phyloP scores from a whole-genome alignment of 1,284 basidiomycete genomes.

The Meira nashicola region DNA sequence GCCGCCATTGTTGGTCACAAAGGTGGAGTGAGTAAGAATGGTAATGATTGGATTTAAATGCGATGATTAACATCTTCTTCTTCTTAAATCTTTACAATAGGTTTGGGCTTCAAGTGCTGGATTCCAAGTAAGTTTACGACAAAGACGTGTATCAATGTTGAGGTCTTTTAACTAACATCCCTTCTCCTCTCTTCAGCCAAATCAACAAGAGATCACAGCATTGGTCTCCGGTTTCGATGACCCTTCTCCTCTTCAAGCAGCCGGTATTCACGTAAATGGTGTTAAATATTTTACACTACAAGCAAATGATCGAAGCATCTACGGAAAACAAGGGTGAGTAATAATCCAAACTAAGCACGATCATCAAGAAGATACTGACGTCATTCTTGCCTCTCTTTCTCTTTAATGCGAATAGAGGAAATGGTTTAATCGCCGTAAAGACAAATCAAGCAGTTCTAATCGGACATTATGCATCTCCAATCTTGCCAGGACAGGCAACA shows the following conservation, averaged over 20 bases:
- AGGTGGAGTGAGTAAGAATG: conserved; percentile 60
- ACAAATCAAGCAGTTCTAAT: conserved; percentile 84
- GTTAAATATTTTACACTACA: conserved; percentile 75
- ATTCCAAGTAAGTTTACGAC: conserved; percentile 62
- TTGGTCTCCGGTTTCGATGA: conserved; percentile 62
- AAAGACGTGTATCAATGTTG: not conserved
- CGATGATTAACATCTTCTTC: no score
- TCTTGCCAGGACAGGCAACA: conserved; percentile 66
- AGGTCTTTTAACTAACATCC: not conserved
- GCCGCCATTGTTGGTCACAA: conserved; percentile 80
- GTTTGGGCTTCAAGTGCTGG: conserved; percentile 74
- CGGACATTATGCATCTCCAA: conserved; percentile 68
- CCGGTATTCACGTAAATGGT: conserved; percentile 67
- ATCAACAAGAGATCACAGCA: conserved; percentile 69
- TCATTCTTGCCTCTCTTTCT: conserved; percentile 12
- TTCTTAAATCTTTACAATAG: no score
- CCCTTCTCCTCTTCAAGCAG: conserved; percentile 55
- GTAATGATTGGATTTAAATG: no score
- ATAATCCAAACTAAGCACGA: not conserved
- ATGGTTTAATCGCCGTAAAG: conserved; percentile 77
- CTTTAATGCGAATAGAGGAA: conserved; percentile 62
- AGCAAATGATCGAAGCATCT: conserved; percentile 64
- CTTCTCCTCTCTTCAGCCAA: conserved; percentile 59
- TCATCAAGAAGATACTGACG: not conserved
- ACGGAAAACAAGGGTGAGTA: conserved; percentile 77